A percentile compares a stretch with the other conserved stretches of the same genome.
These are phyloP conservation scores for Xerocomus minutiporus DNA, from an alignment of 1,284 basidiomycete genomes.

Conservation along the genomic window DNA sequence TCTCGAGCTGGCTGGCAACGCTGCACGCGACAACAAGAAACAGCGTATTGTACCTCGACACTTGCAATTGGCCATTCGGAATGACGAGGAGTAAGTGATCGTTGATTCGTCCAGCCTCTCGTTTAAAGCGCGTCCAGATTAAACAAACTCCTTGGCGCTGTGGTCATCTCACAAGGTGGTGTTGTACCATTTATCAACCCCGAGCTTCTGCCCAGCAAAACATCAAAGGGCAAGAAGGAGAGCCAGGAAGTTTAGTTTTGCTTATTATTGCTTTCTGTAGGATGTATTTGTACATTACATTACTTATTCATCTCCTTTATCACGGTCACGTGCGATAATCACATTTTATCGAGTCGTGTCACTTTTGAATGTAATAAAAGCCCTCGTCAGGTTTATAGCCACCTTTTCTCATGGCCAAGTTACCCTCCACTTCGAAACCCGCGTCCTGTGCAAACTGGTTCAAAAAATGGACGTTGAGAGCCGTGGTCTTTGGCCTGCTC, in stretches of 20 bases:
- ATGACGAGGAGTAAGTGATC: conserved; percentile 71
- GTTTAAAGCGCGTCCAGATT: conserved; percentile 35
- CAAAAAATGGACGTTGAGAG: conserved; percentile 47
- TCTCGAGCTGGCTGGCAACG: conserved; percentile 73
- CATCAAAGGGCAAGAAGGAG: conserved; percentile 36
- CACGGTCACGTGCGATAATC: too few relatives aligned
- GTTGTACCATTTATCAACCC: conserved; percentile 63
- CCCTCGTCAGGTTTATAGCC: too few relatives aligned
- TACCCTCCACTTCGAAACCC: background rate
- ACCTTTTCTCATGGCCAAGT: conserved; percentile 16
- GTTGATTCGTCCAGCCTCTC: background rate
- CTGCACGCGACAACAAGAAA: conserved; percentile 66
- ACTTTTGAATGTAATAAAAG: background rate
- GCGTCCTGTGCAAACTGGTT: conserved; percentile 3
- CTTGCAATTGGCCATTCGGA: conserved; percentile 84
- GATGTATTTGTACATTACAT: conserved; percentile 31
- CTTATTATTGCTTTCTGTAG: conserved; percentile 23
- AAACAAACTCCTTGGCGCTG: conserved; percentile 71
- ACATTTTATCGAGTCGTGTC: background rate
- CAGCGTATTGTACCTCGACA: conserved; percentile 89
- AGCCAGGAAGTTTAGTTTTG: conserved; percentile 30
- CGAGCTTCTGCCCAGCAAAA: conserved; percentile 49
- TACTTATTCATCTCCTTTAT: conserved; percentile 25
- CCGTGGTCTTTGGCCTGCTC: conserved; percentile 38
- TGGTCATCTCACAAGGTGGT: conserved; percentile 88